These are phyloP conservation scores for Mitragyna speciosa DNA, from an alignment of 257 asterid genomes.

Conservation along the genomic window DNA sequence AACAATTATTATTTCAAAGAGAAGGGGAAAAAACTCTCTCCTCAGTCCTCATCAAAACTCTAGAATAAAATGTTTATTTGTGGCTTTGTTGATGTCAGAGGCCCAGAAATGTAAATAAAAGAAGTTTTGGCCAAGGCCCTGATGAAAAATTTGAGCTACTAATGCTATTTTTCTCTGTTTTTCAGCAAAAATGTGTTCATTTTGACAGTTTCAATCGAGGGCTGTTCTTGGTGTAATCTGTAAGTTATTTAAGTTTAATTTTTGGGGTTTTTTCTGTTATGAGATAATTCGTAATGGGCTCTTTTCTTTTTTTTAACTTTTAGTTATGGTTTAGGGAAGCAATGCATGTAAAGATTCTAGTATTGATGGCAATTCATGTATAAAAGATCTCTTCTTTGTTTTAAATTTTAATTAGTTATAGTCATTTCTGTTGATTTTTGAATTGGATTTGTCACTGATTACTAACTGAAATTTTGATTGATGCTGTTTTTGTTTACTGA, in stretches of 20 bases:
- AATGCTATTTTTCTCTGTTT: background rate
- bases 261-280: background rate
- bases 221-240: background rate
- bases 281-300: background rate
- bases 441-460: background rate
- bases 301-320: background rate
- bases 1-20: too few species aligned
- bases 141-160: background rate
- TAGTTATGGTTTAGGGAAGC: background rate
- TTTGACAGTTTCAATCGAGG: background rate
- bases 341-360: slow-evolving; percentile 5
- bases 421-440: background rate
- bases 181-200: background rate
- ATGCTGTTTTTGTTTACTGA: background rate
- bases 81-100: background rate
- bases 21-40: background rate
- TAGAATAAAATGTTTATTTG: background rate
- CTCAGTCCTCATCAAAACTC: background rate
- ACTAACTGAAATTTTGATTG: background rate
- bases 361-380: background rate
- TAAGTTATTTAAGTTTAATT: background rate
- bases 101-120: background rate
- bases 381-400: background rate
- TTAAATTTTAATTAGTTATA: background rate
- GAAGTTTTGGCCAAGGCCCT: background rate